A percentile compares a stretch with the other conserved stretches of the same genome.
Conservation (phyloP, 2,329 filamentous ascomycete genomes). For the Ophiostoma novo-ulmi region DNA sequence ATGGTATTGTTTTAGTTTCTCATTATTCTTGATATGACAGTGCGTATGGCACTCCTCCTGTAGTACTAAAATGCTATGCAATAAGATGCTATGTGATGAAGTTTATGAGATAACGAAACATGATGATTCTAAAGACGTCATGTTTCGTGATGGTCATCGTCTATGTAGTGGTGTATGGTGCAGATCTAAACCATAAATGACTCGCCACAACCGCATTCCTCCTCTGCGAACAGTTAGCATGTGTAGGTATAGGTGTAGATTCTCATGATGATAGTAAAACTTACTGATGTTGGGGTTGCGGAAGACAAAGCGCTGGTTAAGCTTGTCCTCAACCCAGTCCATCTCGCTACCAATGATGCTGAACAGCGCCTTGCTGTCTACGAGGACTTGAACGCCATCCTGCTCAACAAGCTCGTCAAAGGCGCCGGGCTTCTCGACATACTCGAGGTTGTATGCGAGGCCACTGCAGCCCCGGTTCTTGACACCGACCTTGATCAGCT, state of each 20-base stretch:
- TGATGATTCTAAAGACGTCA: neutral
- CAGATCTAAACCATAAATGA: slow-evolving; percentile 72
- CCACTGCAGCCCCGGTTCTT: slow-evolving; percentile 93
- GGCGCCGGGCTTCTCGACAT: slow-evolving; percentile 79
- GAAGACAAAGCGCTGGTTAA: slow-evolving; percentile 89
- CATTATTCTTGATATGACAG: neutral
- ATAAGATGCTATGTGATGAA: neutral
- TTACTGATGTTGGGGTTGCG: slow-evolving; percentile 97
- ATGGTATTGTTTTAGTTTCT: neutral
- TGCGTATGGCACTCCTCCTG: neutral
- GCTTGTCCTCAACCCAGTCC: slow-evolving; percentile 96
- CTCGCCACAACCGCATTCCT: slow-evolving; percentile 92
- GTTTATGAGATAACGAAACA: neutral
- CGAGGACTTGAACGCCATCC: slow-evolving; percentile 90
- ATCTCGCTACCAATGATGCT: slow-evolving; percentile 99
- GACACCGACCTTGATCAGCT: slow-evolving; percentile 90
- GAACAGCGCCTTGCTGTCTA: slow-evolving; percentile 94
- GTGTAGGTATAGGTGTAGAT: neutral
- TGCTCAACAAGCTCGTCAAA: slow-evolving; percentile 94
- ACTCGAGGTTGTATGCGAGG: slow-evolving; percentile 88
- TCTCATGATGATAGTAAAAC: slow-evolving; percentile 37
- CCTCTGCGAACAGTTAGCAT: slow-evolving; percentile 54
- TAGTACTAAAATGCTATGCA: neutral
- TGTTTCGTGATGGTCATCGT: neutral
- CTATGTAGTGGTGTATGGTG: neutral